Conservation (phyloP, 1,284 basidiomycete genomes). For the Microbotryum intermedium region DNA sequence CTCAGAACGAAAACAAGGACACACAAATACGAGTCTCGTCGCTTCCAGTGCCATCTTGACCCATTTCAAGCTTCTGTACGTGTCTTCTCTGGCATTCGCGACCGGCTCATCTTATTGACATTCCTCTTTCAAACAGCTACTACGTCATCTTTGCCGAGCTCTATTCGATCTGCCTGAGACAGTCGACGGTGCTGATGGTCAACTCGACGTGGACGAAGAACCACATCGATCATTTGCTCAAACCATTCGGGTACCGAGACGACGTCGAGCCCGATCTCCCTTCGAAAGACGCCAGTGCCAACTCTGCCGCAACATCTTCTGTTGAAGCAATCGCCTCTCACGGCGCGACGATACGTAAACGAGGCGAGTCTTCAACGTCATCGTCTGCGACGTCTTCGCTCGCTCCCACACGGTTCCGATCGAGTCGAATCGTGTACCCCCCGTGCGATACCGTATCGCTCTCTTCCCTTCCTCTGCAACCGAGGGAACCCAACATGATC, state of each 20-base stretch:
- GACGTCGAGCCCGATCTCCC: not conserved
- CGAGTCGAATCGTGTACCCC: constrained; percentile 59
- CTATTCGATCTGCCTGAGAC: constrained; percentile 67
- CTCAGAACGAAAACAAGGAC: constrained; percentile 41
- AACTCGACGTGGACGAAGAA: constrained; percentile 92
- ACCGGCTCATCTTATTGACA: constrained; percentile 1
- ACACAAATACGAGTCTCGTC: constrained; percentile 59
- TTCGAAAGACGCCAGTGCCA: too few relatives aligned
- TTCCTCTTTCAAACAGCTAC: constrained; percentile 50
- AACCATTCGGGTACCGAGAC: constrained; percentile 13
- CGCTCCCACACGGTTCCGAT: too few relatives aligned
- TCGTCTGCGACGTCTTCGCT: not conserved
- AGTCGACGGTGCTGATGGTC: constrained; percentile 67
- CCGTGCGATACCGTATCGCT: constrained; percentile 82
- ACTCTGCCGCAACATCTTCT: not conserved
- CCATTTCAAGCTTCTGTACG: constrained; percentile 63
- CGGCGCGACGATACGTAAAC: not conserved
- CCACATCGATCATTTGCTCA: constrained; percentile 66
- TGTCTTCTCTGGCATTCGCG: constrained; percentile 12
- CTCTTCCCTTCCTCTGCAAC: constrained; percentile 53
- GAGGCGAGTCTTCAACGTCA: not conserved
- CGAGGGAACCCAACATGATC: constrained; percentile 54
- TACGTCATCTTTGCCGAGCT: constrained; percentile 78
- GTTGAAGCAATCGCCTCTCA: too few relatives aligned
- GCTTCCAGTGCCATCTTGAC: constrained; percentile 56